Evolutionary conservation across 208 protist genomes (phyloP), one percentile per base, ranked within the genome.

Genomic region (Herpetomonas tarakana): DNA sequence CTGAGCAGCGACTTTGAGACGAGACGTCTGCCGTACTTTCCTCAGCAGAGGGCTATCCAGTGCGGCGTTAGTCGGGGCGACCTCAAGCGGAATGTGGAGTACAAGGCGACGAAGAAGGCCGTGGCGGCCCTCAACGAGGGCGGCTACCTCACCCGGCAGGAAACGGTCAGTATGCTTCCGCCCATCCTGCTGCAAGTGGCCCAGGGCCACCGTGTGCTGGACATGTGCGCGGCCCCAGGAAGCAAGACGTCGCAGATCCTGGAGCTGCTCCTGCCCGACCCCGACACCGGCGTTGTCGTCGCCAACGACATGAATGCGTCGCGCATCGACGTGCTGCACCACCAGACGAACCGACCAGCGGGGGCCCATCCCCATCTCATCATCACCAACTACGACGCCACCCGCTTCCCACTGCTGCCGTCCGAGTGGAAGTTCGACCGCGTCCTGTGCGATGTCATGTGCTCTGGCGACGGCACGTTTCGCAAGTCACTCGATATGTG

Each of bases 371-470:
- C 73, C 7, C 85, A 94, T 65, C 75, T 94, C 59, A 87, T 97
- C 68, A 83, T 97, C 55, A 93, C 88, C 50, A 89, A 92, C 81
- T 84, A 91, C 53, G 86, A 95, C 67, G 92, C 86, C 39, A 83
- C 73, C 28, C 78, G 74, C 22, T 95, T 94, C 60, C 91, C 91
- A 16, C 52, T 86, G 2, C 64, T 93, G 28, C 57, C 83, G 2
- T 21, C 52, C 2, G 81, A 71, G 45, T 68, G 85, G 6, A 75
- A 84, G 53, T 96, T 97, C 55, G 91, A 96, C 59, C 88, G 87
- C 26, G 82, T 98, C 21, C 74, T 98, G 21, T 93, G 87, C 60
- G 97, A 98, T 62, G 96, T 98, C 9, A 93, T 97, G 65, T 98
- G 97, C 81, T 95, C 83, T 31, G 96, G 97, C 7, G 96, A 98